phyloP scores from a whole-genome alignment of 257 asterid species.

The Solanum bulbocastanum region DNA sequence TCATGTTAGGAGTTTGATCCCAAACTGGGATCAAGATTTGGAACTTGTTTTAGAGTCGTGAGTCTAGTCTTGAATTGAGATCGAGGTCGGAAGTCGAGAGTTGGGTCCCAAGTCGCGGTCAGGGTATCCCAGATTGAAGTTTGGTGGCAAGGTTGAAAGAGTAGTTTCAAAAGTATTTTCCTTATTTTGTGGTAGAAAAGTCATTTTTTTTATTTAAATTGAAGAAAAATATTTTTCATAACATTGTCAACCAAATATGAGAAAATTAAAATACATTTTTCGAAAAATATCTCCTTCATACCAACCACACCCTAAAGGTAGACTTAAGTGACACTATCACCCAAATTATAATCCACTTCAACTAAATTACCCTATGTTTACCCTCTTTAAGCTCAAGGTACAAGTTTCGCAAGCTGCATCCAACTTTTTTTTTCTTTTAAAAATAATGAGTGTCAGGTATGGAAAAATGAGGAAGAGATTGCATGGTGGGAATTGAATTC shows the following conservation, averaged over 20 bases:
- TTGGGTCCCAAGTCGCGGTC: not conserved
- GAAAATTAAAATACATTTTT: not conserved
- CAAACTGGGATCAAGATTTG: not conserved
- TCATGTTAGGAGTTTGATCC: not conserved
- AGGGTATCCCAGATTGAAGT: not conserved
- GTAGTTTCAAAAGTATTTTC: not conserved
- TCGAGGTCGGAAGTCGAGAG: not conserved
- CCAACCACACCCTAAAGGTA: not conserved
- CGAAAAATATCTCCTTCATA: not conserved
- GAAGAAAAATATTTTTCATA: not conserved
- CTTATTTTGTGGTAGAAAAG: not conserved
- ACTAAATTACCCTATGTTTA: not conserved
- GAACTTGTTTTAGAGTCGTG: not conserved
- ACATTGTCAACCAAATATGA: not conserved
- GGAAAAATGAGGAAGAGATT: not conserved
- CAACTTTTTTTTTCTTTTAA: not conserved
- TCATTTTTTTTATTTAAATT: not conserved
- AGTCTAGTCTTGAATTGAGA: not conserved
- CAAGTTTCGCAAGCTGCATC: not conserved
- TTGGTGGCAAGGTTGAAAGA: not conserved
- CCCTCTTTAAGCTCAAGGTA: not conserved
- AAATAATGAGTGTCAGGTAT: not conserved
- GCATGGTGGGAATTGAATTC: no score
- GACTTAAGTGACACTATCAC: not conserved
- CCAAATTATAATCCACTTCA: not conserved